These are phyloP conservation scores for Didymosphaeria variabile DNA, from an alignment of 2,329 filamentous ascomycete genomes.

Conservation along the genomic window DNA sequence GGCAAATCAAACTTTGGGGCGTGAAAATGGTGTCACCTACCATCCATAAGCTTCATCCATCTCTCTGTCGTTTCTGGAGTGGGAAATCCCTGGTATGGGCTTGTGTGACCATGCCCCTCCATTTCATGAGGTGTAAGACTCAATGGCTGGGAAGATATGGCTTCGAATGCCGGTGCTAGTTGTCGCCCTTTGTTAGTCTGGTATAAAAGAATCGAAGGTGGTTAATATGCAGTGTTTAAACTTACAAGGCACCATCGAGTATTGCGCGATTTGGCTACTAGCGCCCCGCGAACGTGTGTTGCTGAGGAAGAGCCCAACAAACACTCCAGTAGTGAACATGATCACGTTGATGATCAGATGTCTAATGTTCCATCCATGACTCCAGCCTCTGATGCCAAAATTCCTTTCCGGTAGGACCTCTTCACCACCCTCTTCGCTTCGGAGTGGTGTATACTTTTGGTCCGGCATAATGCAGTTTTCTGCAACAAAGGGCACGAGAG, in stretches of 20 bases:
- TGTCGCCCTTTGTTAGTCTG: background rate
- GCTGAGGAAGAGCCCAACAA: background rate
- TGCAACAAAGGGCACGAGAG: background rate
- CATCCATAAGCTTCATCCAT: slow-evolving; percentile 20
- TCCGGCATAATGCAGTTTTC: background rate
- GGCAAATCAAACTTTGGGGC: background rate
- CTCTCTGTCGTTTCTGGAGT: slow-evolving; percentile 14
- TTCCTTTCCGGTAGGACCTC: background rate
- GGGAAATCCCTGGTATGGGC: slow-evolving; percentile 18
- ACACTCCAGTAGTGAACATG: slow-evolving; percentile 1
- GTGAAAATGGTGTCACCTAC: background rate
- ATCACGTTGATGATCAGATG: slow-evolving; percentile 1
- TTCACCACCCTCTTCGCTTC: slow-evolving; percentile 10
- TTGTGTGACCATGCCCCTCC: slow-evolving; percentile 15
- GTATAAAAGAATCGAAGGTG: background rate
- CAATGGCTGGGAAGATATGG: slow-evolving; percentile 16
- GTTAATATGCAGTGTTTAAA: background rate
- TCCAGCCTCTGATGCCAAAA: background rate
- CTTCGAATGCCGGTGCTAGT: slow-evolving; percentile 20
- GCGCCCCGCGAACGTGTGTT: background rate
- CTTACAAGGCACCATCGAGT: slow-evolving; percentile 19
- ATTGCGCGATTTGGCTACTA: slow-evolving; percentile 9
- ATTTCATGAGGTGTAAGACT: slow-evolving; percentile 17
- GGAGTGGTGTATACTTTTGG: slow-evolving; percentile 8
- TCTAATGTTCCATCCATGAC: background rate